phyloP scores from a whole-genome alignment of 2,329 filamentous ascomycete genomes.

The Hypomyces perniciosus region DNA sequence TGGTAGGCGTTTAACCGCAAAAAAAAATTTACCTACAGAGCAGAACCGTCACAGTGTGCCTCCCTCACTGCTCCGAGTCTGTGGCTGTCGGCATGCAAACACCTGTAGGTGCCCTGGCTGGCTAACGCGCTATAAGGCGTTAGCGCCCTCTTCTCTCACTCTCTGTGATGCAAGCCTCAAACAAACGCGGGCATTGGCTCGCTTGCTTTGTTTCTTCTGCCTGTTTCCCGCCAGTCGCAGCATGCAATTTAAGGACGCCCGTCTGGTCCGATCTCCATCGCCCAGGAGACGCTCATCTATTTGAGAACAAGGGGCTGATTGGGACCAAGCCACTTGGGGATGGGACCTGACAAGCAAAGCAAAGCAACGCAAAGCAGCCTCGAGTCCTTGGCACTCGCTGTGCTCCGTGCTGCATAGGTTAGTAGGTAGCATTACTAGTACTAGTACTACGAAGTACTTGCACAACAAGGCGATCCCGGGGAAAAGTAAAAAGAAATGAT shows the following conservation, averaged over 20 bases:
- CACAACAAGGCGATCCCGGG: neutral
- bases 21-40: too few relatives aligned
- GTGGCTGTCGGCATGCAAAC: too few relatives aligned
- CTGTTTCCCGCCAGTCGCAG: neutral
- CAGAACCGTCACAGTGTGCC: too few relatives aligned
- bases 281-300: neutral
- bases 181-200: neutral
- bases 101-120: too few relatives aligned
- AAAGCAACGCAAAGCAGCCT: neutral
- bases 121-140: too few relatives aligned
- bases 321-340: neutral
- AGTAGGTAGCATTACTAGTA: neutral
- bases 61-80: too few relatives aligned
- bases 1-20: too few relatives aligned
- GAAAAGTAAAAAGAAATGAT: too few relatives aligned
- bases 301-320: neutral
- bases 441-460: neutral
- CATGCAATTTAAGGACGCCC: neutral
- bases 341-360: neutral
- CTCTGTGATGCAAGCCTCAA: too few relatives aligned
- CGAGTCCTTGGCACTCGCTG: too few relatives aligned
- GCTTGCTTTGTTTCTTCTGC: neutral
- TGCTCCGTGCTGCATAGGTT: neutral
- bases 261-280: neutral
- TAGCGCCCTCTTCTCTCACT: too few relatives aligned